phyloP scores from a whole-genome alignment of 1,139 yeast species.

The Diutina scorzettiae region DNA sequence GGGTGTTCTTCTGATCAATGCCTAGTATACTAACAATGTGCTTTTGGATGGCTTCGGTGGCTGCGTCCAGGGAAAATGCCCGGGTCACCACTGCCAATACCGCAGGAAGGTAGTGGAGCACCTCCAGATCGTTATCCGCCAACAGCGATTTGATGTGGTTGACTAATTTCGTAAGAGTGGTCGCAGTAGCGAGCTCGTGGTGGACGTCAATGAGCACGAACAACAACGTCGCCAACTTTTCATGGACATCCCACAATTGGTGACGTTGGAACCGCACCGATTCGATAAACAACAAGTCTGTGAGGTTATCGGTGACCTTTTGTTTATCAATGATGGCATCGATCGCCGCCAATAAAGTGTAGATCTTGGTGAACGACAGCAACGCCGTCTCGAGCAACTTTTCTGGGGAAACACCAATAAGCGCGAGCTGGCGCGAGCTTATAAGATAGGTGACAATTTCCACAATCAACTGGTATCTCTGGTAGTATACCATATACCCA shows the following conservation, averaged over 20 bases:
- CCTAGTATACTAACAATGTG: slow-evolving; percentile 13
- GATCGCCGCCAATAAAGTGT: slow-evolving; percentile 39
- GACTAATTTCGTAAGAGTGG: background rate
- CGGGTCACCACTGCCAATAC: slow-evolving; percentile 33
- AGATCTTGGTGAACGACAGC: slow-evolving; percentile 44
- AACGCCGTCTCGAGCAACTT: slow-evolving; percentile 29
- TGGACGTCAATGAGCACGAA: slow-evolving; percentile 37
- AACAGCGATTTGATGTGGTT: slow-evolving; percentile 23
- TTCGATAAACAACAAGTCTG: slow-evolving; percentile 39
- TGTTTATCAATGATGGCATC: slow-evolving; percentile 60
- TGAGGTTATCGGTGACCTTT: slow-evolving; percentile 28
- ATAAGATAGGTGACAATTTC: slow-evolving; percentile 55
- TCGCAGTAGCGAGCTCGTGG: slow-evolving; percentile 17
- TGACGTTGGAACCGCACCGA: slow-evolving; percentile 48
- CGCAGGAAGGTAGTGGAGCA: slow-evolving; percentile 56
- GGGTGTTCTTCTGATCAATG: slow-evolving; percentile 14
- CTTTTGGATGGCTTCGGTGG: slow-evolving; percentile 20
- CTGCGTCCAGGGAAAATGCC: slow-evolving; percentile 13
- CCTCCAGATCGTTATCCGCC: slow-evolving; percentile 47
- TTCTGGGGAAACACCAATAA: slow-evolving; percentile 11
- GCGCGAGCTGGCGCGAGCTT: slow-evolving; percentile 18
- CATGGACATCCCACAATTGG: slow-evolving; percentile 57
- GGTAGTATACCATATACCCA: slow-evolving; percentile 60
- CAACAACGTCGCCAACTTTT: slow-evolving; percentile 54
- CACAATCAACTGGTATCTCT: slow-evolving; percentile 58